A percentile compares a stretch with the other conserved stretches of the same genome.
Conservation (phyloP, 2,329 filamentous ascomycete species). For the Nemania sp. region DNA sequence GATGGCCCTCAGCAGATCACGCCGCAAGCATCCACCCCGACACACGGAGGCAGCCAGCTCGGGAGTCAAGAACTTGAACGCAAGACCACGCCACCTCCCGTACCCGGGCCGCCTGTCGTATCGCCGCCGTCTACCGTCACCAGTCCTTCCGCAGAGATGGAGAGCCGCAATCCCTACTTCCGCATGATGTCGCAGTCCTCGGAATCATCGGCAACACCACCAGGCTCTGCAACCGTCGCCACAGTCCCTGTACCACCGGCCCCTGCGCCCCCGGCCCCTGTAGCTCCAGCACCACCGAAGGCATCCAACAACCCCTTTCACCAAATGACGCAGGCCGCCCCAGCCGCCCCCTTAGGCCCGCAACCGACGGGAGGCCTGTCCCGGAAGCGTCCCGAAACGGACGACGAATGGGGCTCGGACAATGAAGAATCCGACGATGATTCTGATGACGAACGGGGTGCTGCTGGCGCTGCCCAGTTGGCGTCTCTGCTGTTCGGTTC, state of each 20-base stretch:
- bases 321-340: constrained; percentile 67
- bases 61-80: constrained; percentile 59
- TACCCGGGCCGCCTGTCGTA: constrained; percentile 51
- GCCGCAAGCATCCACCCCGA: constrained; percentile 62
- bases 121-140: constrained; percentile 56
- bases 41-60: constrained; percentile 53
- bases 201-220: constrained; percentile 53
- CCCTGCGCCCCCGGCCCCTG: constrained; percentile 36
- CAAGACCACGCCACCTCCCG: constrained; percentile 54
- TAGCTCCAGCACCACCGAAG: constrained; percentile 50
- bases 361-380: constrained; percentile 56
- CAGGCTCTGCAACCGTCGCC: constrained; percentile 46
- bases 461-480: constrained; percentile 85
- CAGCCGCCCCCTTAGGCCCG: constrained; percentile 44
- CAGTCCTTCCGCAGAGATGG: constrained; percentile 63
- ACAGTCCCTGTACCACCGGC: constrained; percentile 43
- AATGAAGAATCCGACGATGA: constrained; percentile 67
- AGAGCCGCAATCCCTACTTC: constrained; percentile 95
- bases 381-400: constrained; percentile 54
- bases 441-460: constrained; percentile 76
- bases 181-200: constrained; percentile 78
- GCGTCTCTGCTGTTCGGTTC: constrained; percentile 95
- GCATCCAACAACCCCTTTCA: constrained; percentile 96
- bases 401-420: constrained; percentile 86
- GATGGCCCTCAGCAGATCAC: constrained; percentile 74